These are phyloP conservation scores for Leishmania lainsoni DNA, from an alignment of 208 protist species.

Conservation along the genomic window DNA sequence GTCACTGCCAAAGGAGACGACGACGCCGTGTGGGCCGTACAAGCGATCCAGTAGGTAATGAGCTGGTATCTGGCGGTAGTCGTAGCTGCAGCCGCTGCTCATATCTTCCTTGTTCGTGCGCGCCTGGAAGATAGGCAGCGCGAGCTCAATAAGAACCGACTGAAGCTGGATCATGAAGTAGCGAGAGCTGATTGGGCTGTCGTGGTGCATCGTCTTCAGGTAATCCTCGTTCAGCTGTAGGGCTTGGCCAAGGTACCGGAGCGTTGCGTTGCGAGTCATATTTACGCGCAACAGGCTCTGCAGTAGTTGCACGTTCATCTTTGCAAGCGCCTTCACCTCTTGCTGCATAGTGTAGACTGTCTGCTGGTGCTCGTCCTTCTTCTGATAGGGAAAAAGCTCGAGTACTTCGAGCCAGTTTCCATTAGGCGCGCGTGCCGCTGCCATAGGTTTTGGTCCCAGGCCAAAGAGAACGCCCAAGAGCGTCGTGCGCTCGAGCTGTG, in stretches of 20 bases:
- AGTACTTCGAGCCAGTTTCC: slow-evolving; percentile 42
- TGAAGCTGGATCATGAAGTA: slow-evolving; percentile 86
- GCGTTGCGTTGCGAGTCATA: slow-evolving; percentile 61
- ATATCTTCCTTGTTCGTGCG: neutral
- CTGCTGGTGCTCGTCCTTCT: slow-evolving; percentile 43
- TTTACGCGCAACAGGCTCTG: slow-evolving; percentile 60
- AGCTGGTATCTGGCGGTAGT: slow-evolving; percentile 52
- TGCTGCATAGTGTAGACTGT: slow-evolving; percentile 62
- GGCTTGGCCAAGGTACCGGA: slow-evolving; percentile 66
- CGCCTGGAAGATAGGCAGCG: slow-evolving; percentile 64
- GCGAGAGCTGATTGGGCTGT: slow-evolving; percentile 71
- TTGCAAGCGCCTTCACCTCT: slow-evolving; percentile 39
- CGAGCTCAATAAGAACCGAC: slow-evolving; percentile 68
- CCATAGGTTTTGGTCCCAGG: slow-evolving; percentile 39
- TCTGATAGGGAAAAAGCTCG: slow-evolving; percentile 48
- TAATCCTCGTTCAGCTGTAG: slow-evolving; percentile 81
- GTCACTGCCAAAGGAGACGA: slow-evolving; percentile 61
- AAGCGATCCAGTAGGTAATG: slow-evolving; percentile 61
- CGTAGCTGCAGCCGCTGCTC: slow-evolving; percentile 7
- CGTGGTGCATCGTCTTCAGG: slow-evolving; percentile 78
- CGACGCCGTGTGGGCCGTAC: slow-evolving; percentile 28
- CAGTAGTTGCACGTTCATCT: slow-evolving; percentile 60
- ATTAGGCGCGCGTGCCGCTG: neutral
- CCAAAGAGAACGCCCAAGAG: slow-evolving; percentile 29
- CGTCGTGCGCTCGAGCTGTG: slow-evolving; percentile 51